Evolutionary conservation across 805 yeast species (phyloP), one percentile per base, ranked within the genome.

Genomic region (Candida sanyiensis): DNA sequence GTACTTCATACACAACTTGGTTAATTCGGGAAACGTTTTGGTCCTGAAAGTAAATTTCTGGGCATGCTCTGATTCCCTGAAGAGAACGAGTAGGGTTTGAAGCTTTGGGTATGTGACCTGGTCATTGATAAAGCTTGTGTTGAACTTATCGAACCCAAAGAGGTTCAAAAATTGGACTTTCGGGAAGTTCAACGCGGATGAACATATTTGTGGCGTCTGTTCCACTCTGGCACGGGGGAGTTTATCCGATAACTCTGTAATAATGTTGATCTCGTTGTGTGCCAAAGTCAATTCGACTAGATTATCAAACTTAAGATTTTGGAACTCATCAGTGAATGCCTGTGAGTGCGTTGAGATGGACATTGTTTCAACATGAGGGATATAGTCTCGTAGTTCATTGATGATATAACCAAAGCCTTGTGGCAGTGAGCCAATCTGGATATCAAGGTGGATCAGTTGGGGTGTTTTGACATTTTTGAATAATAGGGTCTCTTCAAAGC

Each of bases 71-170:
- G 18, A 18, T 1, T 37, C 40, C 24, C 33, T 38, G 15, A 46
- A 37, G 7, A 23, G 25, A 10, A 39, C 13, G 8, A 12, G 7
- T 15, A 34, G 38, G 5, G 15, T 22, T 9, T 32, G 18, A 7
- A 51, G 28, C 7, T 24, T 17, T 12, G 48, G 45, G 25, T 42
- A 47, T 5, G 10, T n/a, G 11, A 37, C 35, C 5, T 17, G 11
- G 3, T n/a, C 16, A 13, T 18, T 26, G 2, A 46, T 13, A 9
- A 50, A 34, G 6, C 38, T 26, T 3, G 28, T 5, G 21, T 50
- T 41, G 35, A 46, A 46, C 27, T 40, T 46, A 15, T 45, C 43
- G 34, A 51, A 48, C 9, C 39, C 40, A 2, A 32, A n/a, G 12
- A 51, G 15, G 11, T 33, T 17, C 12, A 52, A 21, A 2, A 12